Conservation (phyloP, 2,329 filamentous ascomycete genomes). For the Stemphylium vesicarium region DNA sequence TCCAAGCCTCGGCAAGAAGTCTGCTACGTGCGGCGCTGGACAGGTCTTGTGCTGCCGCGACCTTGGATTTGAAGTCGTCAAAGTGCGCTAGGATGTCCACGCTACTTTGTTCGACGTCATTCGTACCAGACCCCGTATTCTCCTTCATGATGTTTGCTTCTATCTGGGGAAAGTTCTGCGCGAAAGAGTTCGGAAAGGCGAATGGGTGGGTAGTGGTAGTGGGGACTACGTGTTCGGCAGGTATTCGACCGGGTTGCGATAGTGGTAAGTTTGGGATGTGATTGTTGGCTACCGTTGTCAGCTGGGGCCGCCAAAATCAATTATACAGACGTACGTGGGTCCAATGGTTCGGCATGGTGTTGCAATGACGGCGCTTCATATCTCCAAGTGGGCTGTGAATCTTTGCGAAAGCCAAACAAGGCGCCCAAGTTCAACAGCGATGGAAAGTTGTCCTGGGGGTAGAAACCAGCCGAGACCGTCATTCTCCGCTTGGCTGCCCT, state of each 20-base stretch:
- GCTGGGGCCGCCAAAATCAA: not conserved
- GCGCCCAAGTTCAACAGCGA: slow-evolving; percentile 37
- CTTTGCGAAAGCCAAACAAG: slow-evolving; percentile 36
- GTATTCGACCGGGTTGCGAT: not conserved
- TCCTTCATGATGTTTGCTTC: not conserved
- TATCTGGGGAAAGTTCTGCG: slow-evolving; percentile 1
- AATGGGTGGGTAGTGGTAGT: not conserved
- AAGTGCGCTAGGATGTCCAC: slow-evolving; percentile 10
- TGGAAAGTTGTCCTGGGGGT: slow-evolving; percentile 31
- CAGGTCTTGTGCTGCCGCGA: slow-evolving; percentile 3
- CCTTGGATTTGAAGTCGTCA: slow-evolving; percentile 14
- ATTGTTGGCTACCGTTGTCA: slow-evolving; percentile 6
- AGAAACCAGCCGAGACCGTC: slow-evolving; percentile 53
- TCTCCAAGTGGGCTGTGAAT: slow-evolving; percentile 36
- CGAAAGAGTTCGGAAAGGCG: slow-evolving; percentile 4
- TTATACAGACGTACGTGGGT: slow-evolving; percentile 25
- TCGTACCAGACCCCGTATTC: not conserved
- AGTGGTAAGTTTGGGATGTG: not conserved
- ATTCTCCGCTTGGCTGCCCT: slow-evolving; percentile 63
- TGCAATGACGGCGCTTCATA: slow-evolving; percentile 44
- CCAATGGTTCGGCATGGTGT: slow-evolving; percentile 15
- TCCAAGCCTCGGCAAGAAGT: slow-evolving; percentile 9
- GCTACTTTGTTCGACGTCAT: not conserved
- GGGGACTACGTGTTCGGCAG: not conserved
- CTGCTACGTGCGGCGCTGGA: not conserved